Conservation (phyloP, 2,329 filamentous ascomycete genomes). For the Pseudocercospora macadamiae region DNA sequence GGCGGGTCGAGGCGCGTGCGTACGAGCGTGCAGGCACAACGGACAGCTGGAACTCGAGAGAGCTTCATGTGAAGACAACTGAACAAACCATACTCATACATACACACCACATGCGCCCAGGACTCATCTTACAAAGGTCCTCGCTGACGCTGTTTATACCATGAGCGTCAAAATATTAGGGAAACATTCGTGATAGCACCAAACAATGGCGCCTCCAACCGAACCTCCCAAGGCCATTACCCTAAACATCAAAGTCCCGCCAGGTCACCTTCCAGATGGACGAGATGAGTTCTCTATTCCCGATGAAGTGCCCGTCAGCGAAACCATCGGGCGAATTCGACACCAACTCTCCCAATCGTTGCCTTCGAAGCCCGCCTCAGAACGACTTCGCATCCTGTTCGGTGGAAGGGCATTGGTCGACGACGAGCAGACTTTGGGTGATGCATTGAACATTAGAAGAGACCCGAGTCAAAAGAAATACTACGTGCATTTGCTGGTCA, state of each 20-base stretch:
- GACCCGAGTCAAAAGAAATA: conserved; percentile 47
- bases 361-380: conserved; percentile 48
- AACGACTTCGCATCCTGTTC: conserved; percentile 61
- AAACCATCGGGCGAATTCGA: conserved; percentile 58
- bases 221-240: conserved; percentile 35
- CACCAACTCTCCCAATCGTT: conserved; percentile 54
- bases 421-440: conserved; percentile 51
- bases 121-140: too few relatives aligned
- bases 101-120: too few relatives aligned
- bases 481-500: conserved; percentile 40
- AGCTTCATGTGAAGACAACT: too few relatives aligned
- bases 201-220: conserved; percentile 32
- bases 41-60: too few relatives aligned
- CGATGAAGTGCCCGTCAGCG: conserved; percentile 30
- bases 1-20: too few relatives aligned
- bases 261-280: conserved; percentile 32
- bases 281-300: conserved; percentile 35
- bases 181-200: not conserved
- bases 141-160: too few relatives aligned
- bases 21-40: too few relatives aligned
- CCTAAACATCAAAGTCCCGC: conserved; percentile 38
- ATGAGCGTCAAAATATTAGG: too few relatives aligned
- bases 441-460: conserved; percentile 54
- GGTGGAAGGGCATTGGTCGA: conserved; percentile 57
- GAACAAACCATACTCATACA: too few relatives aligned